Base-by-base conservation (phyloP, 176 grass and related monocot species). In the Bolboschoenus planiculmis region DNA sequence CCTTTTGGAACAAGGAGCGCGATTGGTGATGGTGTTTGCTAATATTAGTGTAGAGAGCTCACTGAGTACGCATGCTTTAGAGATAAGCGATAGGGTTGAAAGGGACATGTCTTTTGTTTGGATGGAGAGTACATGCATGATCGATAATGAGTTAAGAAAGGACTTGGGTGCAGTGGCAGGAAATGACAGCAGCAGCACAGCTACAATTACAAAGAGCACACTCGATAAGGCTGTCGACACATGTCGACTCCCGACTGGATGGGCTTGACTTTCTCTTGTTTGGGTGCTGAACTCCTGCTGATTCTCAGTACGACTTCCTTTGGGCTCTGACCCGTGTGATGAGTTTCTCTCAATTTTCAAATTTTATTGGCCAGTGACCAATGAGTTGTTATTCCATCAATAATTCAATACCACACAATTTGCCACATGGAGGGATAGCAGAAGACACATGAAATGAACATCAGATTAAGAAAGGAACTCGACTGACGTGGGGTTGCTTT, bases 61-160 rank as follows among this genome's bases (percentile, higher is more conserved):
- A 35, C 5, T 74, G 29, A 81, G 30, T 16, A 81, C 35, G 56
- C 56, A 81, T 81, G 79, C 55, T 54, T 63, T 63, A 27, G 40
- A 46, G 79, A 81, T 81, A 60, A 81, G 79, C 8, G 79, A 81
- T 43, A 81, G 79, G 47, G 56, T 30, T 81, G 79, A 81, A 63
- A 81, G 72, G 29, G 57, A 78, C 30, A 21, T 72, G 20, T 85
- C 42, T 31, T 76, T 84, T 84, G 82, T 66, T 36, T 20, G 72
- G 73, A 70, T 34, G 36, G 30, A 27, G 55, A 48, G 74, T 64
- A 76, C 57, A 78, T 76, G 83, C 24, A 76, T 54, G 58, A n/a
- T n/a, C n/a, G n/a, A 61, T 76, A 50, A 79, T 51, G 43, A 75
- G 63, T 57, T 44, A 8, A 55, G 71, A 34, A 78, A 63, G 58